A percentile compares a stretch with the other conserved stretches of the same genome.
Conservation (phyloP, 371 early-diverging fungal species). For the Basidiobolus meristosporus region DNA sequence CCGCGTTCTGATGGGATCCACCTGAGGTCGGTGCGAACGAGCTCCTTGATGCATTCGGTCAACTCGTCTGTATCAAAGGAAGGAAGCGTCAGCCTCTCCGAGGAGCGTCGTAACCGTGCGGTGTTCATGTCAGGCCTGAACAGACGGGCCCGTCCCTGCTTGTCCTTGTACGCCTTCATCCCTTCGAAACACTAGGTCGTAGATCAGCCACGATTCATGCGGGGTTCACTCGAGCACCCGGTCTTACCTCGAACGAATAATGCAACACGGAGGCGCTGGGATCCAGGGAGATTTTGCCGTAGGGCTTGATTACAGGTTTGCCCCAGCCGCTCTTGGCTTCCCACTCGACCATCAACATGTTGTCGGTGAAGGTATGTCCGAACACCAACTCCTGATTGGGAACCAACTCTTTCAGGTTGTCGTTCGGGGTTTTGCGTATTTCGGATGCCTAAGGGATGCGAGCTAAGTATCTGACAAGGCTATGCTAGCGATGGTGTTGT, state of each 20-base stretch:
- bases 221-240: not conserved
- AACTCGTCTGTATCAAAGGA: conserved; percentile 66
- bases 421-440: no score
- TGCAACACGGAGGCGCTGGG: conserved; percentile 85
- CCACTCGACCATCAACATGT: conserved; percentile 82
- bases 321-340: conserved; percentile 56
- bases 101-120: conserved; percentile 53
- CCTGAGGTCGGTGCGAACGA: conserved; percentile 58
- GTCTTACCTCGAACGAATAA: conserved; percentile 57
- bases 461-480: no score
- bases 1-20: conserved; percentile 86
- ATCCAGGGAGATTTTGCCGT: conserved; percentile 56
- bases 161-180: conserved; percentile 79
- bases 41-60: conserved; percentile 65
- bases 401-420: conserved; percentile 14
- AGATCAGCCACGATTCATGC: not conserved
- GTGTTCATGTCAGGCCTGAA: conserved; percentile 87
- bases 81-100: conserved; percentile 65
- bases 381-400: conserved; percentile 70
- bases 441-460: no score
- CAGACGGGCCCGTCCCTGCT: conserved; percentile 56
- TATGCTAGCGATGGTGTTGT: no score
- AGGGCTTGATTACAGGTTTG: conserved; percentile 54
- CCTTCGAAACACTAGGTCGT: conserved; percentile 67
- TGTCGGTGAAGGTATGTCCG: conserved; percentile 81